A percentile compares a stretch with the other conserved stretches of the same genome.
phyloP scores from a whole-genome alignment of 371 early-diverging fungal species.

The Mucor racemosus region DNA sequence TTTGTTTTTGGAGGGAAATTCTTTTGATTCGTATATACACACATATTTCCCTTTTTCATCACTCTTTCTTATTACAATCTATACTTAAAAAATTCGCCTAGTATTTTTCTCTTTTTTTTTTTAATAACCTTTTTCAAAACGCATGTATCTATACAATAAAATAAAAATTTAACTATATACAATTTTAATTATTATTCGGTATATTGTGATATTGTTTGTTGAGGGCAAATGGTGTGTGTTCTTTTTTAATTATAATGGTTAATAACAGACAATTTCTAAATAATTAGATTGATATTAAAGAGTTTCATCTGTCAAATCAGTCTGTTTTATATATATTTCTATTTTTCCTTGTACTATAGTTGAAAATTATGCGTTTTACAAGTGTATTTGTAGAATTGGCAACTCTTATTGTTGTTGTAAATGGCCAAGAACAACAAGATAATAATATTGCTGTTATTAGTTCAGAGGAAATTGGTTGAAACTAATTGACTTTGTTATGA shows the following conservation, averaged over 20 bases:
- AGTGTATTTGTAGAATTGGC: neutral
- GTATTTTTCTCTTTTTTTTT: constrained; percentile 6
- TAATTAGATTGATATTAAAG: neutral
- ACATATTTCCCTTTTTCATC: neutral
- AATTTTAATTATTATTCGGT: neutral
- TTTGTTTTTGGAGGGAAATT: neutral
- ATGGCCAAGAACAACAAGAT: neutral
- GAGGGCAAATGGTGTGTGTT: neutral
- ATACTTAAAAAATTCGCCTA: neutral
- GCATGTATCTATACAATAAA: constrained; percentile 12
- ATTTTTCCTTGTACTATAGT: no score
- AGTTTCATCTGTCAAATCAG: neutral
- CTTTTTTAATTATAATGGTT: neutral
- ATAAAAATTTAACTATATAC: constrained; percentile 6
- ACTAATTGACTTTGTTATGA: neutral
- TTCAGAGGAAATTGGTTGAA: neutral
- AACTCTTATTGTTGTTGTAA: neutral
- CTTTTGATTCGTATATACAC: neutral
- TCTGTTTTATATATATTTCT: neutral
- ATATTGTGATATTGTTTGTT: neutral
- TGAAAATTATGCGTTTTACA: neutral
- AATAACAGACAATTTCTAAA: neutral
- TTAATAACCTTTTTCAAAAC: neutral
- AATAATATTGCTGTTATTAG: neutral
- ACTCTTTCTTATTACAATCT: neutral